These are phyloP conservation scores for Endocladia muricata DNA, from an alignment of 31 red algal genomes.

Conservation along the genomic window DNA sequence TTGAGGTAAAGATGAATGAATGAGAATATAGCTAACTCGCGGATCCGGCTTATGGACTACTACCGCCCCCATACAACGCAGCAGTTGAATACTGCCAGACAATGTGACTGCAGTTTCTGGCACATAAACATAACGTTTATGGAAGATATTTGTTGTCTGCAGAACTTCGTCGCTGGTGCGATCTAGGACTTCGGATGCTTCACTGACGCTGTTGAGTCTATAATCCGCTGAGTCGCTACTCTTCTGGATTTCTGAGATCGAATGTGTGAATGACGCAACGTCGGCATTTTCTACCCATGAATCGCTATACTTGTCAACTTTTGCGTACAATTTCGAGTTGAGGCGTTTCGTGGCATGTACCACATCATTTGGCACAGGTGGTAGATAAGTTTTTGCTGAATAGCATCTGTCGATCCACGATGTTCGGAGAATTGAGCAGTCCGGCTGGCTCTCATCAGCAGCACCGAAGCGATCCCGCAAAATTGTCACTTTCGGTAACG, in stretches of 20 bases:
- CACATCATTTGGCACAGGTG: constrained; percentile 7
- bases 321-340: constrained; percentile 19
- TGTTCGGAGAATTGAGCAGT: constrained; percentile 34
- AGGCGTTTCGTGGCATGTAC: constrained; percentile 18
- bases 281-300: constrained; percentile 32
- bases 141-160: too few relatives aligned
- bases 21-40: too few relatives aligned
- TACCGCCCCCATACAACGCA: too few relatives aligned
- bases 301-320: constrained; percentile 56
- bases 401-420: constrained; percentile 45
- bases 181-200: too few relatives aligned
- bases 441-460: not conserved
- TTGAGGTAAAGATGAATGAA: too few relatives aligned
- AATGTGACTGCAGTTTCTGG: too few relatives aligned
- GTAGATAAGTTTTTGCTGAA: not conserved
- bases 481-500: constrained; percentile 22
- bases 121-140: too few relatives aligned
- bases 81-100: too few relatives aligned
- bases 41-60: too few relatives aligned
- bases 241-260: constrained; percentile 15
- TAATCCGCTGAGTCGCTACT: not conserved
- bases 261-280: constrained; percentile 3
- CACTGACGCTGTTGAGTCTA: too few relatives aligned
- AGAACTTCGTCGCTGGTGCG: too few relatives aligned
- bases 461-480: constrained; percentile 7